Evolutionary conservation across 495 filamentous ascomycete genomes (phyloP), one percentile per base, ranked within the genome.

Genomic region (Talaromyces thailandensis): DNA sequence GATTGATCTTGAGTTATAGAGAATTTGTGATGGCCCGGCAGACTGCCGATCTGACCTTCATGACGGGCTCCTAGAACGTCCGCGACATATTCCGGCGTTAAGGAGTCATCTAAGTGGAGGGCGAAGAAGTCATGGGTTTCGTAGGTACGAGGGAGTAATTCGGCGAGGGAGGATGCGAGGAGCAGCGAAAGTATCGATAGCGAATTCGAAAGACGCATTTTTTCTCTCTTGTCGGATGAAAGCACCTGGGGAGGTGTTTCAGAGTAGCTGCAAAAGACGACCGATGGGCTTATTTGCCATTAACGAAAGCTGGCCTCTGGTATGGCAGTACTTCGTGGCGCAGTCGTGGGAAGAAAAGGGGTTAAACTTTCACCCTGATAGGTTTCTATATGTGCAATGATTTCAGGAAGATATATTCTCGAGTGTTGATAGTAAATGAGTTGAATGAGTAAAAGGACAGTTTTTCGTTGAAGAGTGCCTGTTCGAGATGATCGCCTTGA

Each of bases 121-220:
- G 93, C 92, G 71, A 96, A 96, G 75, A 93, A 96, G 69, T 97
- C 91, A 75, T 88, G 87, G 6, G 85, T 80, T 11, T 88, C 83
- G 72, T 87, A 87, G 66, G 90, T 78, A 26, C 86, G 74, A 72
- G 75, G 70, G 70, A 75, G 75, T 71, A 81, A 69, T 66, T 65
- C 75, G 62, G 79, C 74, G 26, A 61, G 37, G 6, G 59, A 61
- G 11, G 43, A 18, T 23, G 40, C 7, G 14, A 61, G 18, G 11
- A 61, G 18, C 2, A 61, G 18, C 3, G 59, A 61, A 5, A 61
- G 24, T 21, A 40, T n/a, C 12, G 59, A 21, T 29, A 57, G 21
- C 1, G 59, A 31, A 24, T 26, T 61, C 7, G 40, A 51, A 24
- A 48, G 25, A 31, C 45, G 59, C 59, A 61, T 61, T 32, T 53